These are phyloP conservation scores for Hanseniaspora clermontiae DNA, from an alignment of 805 yeast species.

Conservation along the genomic window DNA sequence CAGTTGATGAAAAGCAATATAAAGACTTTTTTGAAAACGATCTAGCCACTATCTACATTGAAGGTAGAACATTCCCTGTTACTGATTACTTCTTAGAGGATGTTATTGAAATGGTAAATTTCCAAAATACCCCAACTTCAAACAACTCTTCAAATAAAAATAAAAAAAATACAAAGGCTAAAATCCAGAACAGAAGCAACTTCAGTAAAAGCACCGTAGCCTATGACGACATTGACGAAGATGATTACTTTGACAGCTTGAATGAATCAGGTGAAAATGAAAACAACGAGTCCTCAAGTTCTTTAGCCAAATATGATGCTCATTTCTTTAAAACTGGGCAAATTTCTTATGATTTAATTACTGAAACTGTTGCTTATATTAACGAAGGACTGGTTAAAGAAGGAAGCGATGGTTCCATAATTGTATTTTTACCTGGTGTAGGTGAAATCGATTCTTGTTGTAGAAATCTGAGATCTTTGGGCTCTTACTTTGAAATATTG, in stretches of 20 bases:
- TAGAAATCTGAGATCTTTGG: conserved; percentile 18
- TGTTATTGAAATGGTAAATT: conserved; percentile 45
- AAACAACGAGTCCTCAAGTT: neutral
- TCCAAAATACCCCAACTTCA: conserved; percentile 31
- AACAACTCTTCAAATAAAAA: conserved; percentile 16
- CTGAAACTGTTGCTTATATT: conserved; percentile 40
- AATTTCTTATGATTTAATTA: conserved; percentile 63
- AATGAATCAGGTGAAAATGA: conserved; percentile 18
- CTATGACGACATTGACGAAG: conserved; percentile 10
- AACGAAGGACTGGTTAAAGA: conserved; percentile 36
- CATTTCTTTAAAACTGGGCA: conserved; percentile 52
- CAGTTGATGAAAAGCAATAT: conserved; percentile 63
- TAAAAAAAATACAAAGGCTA: neutral
- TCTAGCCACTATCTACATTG: conserved; percentile 63
- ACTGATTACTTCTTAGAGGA: conserved; percentile 61
- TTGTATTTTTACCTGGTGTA: conserved; percentile 82
- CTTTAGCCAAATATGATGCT: conserved; percentile 50
- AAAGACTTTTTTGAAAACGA: conserved; percentile 45
- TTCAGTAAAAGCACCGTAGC: conserved; percentile 6
- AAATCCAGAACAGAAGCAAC: conserved; percentile 1
- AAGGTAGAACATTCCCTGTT: conserved; percentile 90
- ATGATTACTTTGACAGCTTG: conserved; percentile 16
- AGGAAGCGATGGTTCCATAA: conserved; percentile 52
- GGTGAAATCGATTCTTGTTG: conserved; percentile 65
- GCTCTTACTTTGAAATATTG: conserved; percentile 32